Base-by-base conservation (phyloP, 1,284 basidiomycete genomes). In the Melampsora larici-populina region DNA sequence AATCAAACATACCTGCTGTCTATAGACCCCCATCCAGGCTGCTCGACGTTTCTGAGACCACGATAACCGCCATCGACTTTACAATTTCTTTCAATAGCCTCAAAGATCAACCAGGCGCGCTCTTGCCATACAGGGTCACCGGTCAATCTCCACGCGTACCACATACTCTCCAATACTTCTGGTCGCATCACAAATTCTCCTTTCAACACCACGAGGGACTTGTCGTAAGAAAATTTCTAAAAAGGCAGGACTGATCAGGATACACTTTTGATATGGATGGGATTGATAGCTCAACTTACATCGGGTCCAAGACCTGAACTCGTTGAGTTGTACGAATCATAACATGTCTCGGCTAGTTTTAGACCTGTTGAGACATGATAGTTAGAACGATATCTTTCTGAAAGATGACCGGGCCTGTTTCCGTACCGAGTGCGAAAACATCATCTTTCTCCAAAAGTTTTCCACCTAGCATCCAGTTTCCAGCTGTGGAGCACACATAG, bases 121-220 rank as follows among this genome's bases (percentile, higher is more conserved):
- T 77, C 74, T 70, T 77, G 85, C 91, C 91, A 92, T 66, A 86
- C 87, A 21, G 83, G 82, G 78, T 92, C 88, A 0, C 89, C 88
- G 1, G 91, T 92, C 21, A 88, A 88, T 62, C 88, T 86, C 89
- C 89, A 92, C 78, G 92, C 82, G 31, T 90, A 82, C 81, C 89
- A 91, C 79, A 91, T 87, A 66, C 87, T 89, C 81, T 91, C 90
- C 8, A 91, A 83, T 2, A 90, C 87, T 89, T 92, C 66, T 9
- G 66, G 66, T 15, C 55, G n/a, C 29, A 77, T 31, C 17, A 69
- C 21, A 26, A 62, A 60, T 13, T 26, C 15, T 46, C 31, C 51
- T 8, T 55, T 48, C 18, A 68, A n/a, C 13, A 48, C 33, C 11
- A 67, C n/a, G 26, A 46, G 36, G 33, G n/a, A 60, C 29, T 29